Evolutionary conservation across 1,284 basidiomycete species (phyloP).

Genomic region (Moesziomyces sp.): DNA sequence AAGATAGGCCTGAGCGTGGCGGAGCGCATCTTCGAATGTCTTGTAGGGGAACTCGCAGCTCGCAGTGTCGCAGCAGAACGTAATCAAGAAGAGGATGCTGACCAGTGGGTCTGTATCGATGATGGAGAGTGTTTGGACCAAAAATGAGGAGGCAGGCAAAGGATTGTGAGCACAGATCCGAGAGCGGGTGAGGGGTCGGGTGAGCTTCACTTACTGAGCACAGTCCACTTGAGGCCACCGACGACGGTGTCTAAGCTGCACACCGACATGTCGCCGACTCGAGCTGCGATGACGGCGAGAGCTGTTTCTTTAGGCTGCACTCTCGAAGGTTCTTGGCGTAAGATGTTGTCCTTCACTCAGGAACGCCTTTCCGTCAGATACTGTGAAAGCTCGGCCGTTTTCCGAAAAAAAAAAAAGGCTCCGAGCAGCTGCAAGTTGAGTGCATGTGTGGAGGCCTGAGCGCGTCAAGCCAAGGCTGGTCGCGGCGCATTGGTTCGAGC

Average conservation of each 20-base stretch:
- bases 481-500: too few species aligned
- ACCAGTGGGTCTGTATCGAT: conserved; percentile 25
- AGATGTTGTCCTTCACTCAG: background rate
- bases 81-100: conserved; percentile 13
- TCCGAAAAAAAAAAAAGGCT: background rate
- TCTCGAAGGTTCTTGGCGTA: background rate
- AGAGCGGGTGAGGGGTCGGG: background rate
- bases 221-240: conserved; percentile 14
- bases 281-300: too few species aligned
- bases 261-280: conserved; percentile 15
- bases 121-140: background rate
- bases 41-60: conserved; percentile 8
- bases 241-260: conserved; percentile 31
- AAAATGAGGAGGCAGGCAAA: background rate
- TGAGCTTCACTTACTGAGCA: conserved; percentile 18
- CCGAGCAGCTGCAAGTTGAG: background rate
- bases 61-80: conserved; percentile 11
- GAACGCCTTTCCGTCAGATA: background rate
- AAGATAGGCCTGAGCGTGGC: background rate
- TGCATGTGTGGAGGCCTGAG: too few species aligned
- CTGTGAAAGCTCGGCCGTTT: background rate
- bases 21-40: conserved; percentile 5
- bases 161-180: background rate
- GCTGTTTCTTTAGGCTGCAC: too few species aligned
- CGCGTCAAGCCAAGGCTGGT: too few species aligned